phyloP scores from a whole-genome alignment of 257 asterid species.

The Solanum chaucha region DNA sequence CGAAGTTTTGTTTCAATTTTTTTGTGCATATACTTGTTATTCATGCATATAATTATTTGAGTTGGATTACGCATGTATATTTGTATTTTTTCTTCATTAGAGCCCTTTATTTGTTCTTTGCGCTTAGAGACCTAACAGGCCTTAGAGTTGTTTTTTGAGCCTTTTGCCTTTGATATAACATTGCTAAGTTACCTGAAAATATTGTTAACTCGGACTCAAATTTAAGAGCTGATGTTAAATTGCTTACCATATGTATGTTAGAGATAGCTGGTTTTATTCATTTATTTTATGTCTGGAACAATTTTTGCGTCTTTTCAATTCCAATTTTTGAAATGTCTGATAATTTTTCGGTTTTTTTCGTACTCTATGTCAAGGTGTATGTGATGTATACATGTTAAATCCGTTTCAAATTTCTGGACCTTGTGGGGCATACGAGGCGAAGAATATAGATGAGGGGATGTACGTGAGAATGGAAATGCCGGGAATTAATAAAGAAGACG shows the following conservation, averaged over 20 bases:
- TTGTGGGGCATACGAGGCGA: constrained; percentile 5
- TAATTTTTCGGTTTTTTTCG: not conserved
- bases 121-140: no score
- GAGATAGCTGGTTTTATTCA: not conserved
- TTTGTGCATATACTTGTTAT: not conserved
- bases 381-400: constrained; percentile 1
- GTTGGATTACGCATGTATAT: no score
- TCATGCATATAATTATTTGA: not conserved
- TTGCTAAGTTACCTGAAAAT: no score
- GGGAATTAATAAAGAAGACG: constrained; percentile 17
- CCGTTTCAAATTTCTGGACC: constrained; percentile 17
- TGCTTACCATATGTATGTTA: not conserved
- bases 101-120: no score
- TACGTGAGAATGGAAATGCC: constrained; percentile 21
- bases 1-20: not conserved
- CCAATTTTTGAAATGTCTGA: not conserved
- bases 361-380: not conserved
- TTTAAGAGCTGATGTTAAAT: no score
- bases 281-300: not conserved
- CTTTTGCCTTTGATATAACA: no score
- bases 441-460: not conserved
- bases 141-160: no score
- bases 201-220: no score
- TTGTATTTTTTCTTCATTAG: no score
- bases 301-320: no score